Evolutionary conservation across 306 rosid species (phyloP), one percentile per base, ranked within the genome.

Genomic region (Macrotyloma uniflorum): DNA sequence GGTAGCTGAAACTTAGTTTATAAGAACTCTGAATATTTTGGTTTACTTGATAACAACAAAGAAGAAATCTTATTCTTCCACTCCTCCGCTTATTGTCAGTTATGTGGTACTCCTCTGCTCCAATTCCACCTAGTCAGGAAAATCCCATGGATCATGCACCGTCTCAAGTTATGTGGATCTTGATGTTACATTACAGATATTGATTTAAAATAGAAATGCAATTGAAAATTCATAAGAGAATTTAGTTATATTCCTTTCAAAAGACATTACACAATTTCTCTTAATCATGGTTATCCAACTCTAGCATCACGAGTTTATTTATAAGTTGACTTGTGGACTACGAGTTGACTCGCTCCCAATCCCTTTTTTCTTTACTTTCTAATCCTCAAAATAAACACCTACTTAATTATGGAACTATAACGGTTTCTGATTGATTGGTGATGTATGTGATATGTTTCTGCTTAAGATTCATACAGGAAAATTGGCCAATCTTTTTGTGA

Each of bases 181-280:
- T 72, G 88, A 87, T 55, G 91, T 89, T 75, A 89, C 83, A 57
- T 81, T 93, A 13, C 91, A 90, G 96, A 93, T 89, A 86, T 57
- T 67, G 23, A 35, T 33, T 58, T 57, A 2, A 58, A 78, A 14
- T 69, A 30, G 2, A 55, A 54, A 10, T 54, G 50, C 8, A 28
- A 4, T 8, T 8, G 67, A 6, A 72, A 55, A 38, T 22, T 58
- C 38, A 58, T 58, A 14, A 36, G 11, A 0, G 11, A 36, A 36
- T 36, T 36, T 10, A 36, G 42, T 36, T 36, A 7, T 10, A 36
- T 8, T 36, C 10, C 42, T 36, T 36, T 36, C 1, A 36, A 8
- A 36, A 36, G 42, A 36, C 42, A 36, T 36, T 35, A 36, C 11
- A 36, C 11, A 38, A 38, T 2, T 51, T 51, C 30, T 54, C 16